Base-by-base conservation (phyloP, 352 stramenopile species). In the Pythium vanterpoolii region DNA sequence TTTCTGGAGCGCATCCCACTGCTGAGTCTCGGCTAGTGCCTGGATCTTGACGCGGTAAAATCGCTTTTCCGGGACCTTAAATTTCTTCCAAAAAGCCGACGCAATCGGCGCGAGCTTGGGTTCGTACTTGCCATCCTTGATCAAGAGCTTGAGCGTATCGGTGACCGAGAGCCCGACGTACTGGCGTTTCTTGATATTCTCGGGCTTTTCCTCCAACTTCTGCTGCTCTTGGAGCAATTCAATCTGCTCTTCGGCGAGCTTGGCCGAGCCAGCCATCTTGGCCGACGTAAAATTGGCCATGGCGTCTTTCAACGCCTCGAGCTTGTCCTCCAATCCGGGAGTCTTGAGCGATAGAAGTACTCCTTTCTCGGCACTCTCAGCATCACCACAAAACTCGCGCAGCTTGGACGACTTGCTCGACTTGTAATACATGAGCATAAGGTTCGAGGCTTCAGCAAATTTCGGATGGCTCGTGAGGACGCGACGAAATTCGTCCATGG, bases 41-140 rank as follows among this genome's bases (percentile, higher is more conserved):
- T 90, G 86, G 58, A 96, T 96, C 68, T 96, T 96, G 38, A 96
- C 83, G 57, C 89, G 83, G 64, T 93, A 97, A 45, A 95, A 89
- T 8, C 85, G 83, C 71, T 97, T 97, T 56, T 97, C 89, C 1
- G 89, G 83, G 7, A 97, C 83, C 36, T 95, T 95, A 64, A 96
- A 96, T 60, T 90, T 93, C 59, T 96, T 96, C 33, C 83, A 76
- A 56, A 93, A 86, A 5, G 77, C 55, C 0, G 79, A 77, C 8
- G 81, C 84, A 8, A 93, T 24, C 14, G 70, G 73, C 26, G 86
- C 54, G 52, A 96, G 73, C 62, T 94, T 92, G 0, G 82, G 82
- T 42, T 94, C 81, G 65, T 89, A 89, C 68, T 91, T 91, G 59
- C 73, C 82, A 62, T 92, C 83, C 36, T 74, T 77, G 39, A 90